Conservation (phyloP, 352 stramenopile species). For the Pythium dissotocum region DNA sequence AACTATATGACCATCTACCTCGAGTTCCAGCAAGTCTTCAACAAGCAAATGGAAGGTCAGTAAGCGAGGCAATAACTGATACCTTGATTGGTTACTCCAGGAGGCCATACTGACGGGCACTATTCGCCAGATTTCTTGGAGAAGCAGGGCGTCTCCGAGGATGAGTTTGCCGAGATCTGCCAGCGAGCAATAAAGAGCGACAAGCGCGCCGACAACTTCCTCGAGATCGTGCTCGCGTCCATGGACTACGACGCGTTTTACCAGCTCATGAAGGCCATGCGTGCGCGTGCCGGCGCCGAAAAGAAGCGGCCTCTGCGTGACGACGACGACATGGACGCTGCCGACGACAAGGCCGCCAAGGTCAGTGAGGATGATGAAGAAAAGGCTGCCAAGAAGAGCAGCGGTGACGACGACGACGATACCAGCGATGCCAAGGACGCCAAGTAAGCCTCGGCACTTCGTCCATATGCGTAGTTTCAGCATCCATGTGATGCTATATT, state of each 20-base stretch:
- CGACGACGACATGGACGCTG: slow-evolving; percentile 15
- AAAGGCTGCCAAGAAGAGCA: slow-evolving; percentile 7
- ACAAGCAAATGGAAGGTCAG: slow-evolving; percentile 60
- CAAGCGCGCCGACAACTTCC: slow-evolving; percentile 61
- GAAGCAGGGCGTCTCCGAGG: slow-evolving; percentile 48
- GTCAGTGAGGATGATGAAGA: slow-evolving; percentile 5
- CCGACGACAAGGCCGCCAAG: slow-evolving; percentile 1
- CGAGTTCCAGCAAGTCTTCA: slow-evolving; percentile 74
- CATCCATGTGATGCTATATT: neutral
- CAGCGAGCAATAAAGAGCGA: slow-evolving; percentile 57
- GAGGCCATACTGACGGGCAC: no score
- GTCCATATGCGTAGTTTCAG: slow-evolving; percentile 5
- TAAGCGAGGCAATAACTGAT: neutral
- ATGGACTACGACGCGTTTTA: slow-evolving; percentile 82
- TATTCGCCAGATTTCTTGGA: slow-evolving; percentile 47
- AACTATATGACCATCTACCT: slow-evolving; percentile 77
- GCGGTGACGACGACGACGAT: slow-evolving; percentile 21
- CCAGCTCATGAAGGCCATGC: slow-evolving; percentile 75
- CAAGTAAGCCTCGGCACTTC: slow-evolving; percentile 13
- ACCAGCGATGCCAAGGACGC: slow-evolving; percentile 21
- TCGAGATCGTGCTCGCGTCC: slow-evolving; percentile 75
- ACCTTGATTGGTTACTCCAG: no score
- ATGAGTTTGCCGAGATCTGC: slow-evolving; percentile 59
- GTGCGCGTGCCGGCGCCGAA: slow-evolving; percentile 47
- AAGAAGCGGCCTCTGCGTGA: slow-evolving; percentile 20